Base-by-base conservation (phyloP, 371 early-diverging fungal genomes). In the Homolaphlyctis polyrhiza region DNA sequence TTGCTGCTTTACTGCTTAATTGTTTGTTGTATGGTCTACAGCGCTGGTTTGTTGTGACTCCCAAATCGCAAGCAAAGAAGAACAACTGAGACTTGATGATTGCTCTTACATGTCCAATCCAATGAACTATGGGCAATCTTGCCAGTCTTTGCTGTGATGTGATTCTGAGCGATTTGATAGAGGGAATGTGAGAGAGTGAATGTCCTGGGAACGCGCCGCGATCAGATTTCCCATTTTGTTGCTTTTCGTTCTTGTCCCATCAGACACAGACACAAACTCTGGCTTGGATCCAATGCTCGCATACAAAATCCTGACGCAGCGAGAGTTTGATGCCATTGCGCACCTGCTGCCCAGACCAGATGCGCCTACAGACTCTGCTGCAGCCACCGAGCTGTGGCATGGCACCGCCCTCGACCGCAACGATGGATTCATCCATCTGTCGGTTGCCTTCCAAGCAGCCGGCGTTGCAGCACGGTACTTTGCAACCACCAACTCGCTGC, bases 41-140 rank as follows among this genome's bases (percentile, higher is more conserved):
- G 61, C 16, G 70, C 32, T 74, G 73, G 66, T 71, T 58, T 39
- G 63, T 76, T 32, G 63, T 76, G 27, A 70, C 71, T 25, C 76
- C 76, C 2, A n/a, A 70, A 60, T 76, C 71, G 71, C 70, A 71
- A 62, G 73, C 69, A 11, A 66, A 69, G 50, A 55, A 27, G 35
- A 6, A 11, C 11, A 52, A n/a, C n/a, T n/a, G n/a, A n/a, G n/a
- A n/a, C n/a, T n/a, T n/a, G n/a, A n/a, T n/a, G n/a, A n/a, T n/a
- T n/a, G n/a, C n/a, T n/a, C n/a, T n/a, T n/a, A n/a, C n/a, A n/a
- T n/a, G n/a, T n/a, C n/a, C n/a, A n/a, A n/a, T n/a, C n/a, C n/a
- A n/a, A n/a, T n/a, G n/a, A n/a, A n/a, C n/a, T n/a, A n/a, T n/a
- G n/a, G n/a, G n/a, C n/a, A n/a, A n/a, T n/a, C n/a, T n/a, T n/a